Evolutionary conservation across 805 yeast genomes (phyloP), one percentile per base, ranked within the genome.

Genomic region (Ogataea sp.): DNA sequence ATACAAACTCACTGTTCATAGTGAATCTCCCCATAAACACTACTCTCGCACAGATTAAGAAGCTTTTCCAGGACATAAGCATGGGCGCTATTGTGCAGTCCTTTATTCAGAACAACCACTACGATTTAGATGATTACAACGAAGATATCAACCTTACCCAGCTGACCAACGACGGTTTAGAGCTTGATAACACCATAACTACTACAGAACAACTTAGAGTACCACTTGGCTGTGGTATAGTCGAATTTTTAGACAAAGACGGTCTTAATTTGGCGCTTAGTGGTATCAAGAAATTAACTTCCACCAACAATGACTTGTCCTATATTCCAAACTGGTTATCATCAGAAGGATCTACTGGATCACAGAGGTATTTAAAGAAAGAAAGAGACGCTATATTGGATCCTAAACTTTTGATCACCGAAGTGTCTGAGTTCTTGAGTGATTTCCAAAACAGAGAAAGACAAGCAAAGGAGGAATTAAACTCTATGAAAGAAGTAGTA

Each of bases 1-100:
- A 55, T 16, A 71, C 72, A 38, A 66, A 83, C 38, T 70, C 83
- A 23, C 58, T 89, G n/a, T 89, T 89, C 60, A 56, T 82, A 6
- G 76, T 83, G 42, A 88, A 89, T 54, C 61, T 87, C 31, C 96
- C 97, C 2, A 61, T 80, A 18, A 70, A 72, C 41, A 69, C 87
- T 6, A 67, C 70, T 20, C 51, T 74, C 14, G 66, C 69, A 32
- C 64, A 65, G 27, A 53, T 87, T 36, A 80, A 76, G 51, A 68
- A 65, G 40, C 70, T 78, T 32, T 75, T 87, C 50, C 70, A 70
- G 39, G 61, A 68, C 13, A 67, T 83, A 1, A 77, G 84, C 27
- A 70, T 78, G 2, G 85, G 82, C 5, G 73, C 88, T 7, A 74
- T 81, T 31, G 63, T 83, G 11, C 84, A 82, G 48, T 46, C 46